These are phyloP conservation scores for Coriaria nepalensis DNA, from an alignment of 306 rosid genomes.

Conservation along the genomic window DNA sequence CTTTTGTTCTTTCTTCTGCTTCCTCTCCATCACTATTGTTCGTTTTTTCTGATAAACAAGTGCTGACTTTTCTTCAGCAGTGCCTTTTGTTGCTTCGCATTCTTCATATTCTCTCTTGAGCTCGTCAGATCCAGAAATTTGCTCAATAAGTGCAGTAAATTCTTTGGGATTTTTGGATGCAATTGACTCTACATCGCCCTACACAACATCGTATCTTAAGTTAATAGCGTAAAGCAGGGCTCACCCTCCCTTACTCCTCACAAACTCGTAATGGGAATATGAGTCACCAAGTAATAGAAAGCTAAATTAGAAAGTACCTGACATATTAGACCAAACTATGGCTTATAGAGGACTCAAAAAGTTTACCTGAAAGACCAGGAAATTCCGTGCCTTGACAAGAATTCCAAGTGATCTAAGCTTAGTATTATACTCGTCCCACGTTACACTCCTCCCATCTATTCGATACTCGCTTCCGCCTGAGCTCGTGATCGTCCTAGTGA, in stretches of 20 bases:
- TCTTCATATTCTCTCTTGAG: constrained; percentile 75
- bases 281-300: neutral
- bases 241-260: no score
- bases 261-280: no score
- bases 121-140: constrained; percentile 93
- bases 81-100: constrained; percentile 68
- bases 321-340: no score
- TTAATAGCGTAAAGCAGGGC: neutral
- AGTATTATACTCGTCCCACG: constrained; percentile 65
- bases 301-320: no score
- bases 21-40: constrained; percentile 80
- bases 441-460: constrained; percentile 45
- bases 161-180: constrained; percentile 95
- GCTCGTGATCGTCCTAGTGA: constrained; percentile 65
- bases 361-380: constrained; percentile 86
- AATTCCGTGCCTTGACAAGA: constrained; percentile 95
- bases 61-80: constrained; percentile 88
- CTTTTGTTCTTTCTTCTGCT: constrained; percentile 95
- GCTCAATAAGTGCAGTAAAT: constrained; percentile 81
- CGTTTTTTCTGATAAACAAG: constrained; percentile 78
- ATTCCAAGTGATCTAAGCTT: constrained; percentile 72
- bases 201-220: constrained; percentile 6
- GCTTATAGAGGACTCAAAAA: neutral
- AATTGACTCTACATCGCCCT: constrained; percentile 99
- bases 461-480: constrained; percentile 86